Evolutionary conservation across 495 filamentous ascomycete genomes (phyloP).

Genomic region (Penicillium parvum): DNA sequence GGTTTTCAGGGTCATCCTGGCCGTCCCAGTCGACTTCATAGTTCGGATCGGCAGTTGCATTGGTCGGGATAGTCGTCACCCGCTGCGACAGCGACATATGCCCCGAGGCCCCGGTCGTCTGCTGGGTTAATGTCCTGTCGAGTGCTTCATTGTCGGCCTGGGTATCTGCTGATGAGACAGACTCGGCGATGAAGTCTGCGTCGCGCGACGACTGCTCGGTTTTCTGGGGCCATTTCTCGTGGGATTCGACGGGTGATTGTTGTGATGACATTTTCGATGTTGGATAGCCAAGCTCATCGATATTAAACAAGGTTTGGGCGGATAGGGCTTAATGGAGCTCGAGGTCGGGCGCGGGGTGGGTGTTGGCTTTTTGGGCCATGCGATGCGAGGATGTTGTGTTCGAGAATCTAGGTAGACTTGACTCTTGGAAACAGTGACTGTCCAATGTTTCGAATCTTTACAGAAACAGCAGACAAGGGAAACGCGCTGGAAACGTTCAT

Average conservation of each 20-base stretch:
- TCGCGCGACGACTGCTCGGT: conserved; percentile 16
- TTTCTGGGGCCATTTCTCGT: conserved; percentile 25
- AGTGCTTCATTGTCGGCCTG: conserved; percentile 26
- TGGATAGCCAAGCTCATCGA: no score
- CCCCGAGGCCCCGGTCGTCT: conserved; percentile 13
- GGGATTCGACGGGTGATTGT: conserved; percentile 10
- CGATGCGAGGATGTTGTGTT: no score
- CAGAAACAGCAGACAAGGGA: no score
- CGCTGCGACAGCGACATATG: conserved; percentile 31
- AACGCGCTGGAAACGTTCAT: no score
- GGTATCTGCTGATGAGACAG: conserved; percentile 31
- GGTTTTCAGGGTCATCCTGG: conserved; percentile 62
- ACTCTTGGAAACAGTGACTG: no score
- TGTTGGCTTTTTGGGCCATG: no score
- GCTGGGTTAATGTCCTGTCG: conserved; percentile 25
- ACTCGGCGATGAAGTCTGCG: conserved; percentile 26
- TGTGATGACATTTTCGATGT: conserved; percentile 17
- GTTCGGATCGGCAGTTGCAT: conserved; percentile 55
- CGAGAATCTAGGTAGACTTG: no score
- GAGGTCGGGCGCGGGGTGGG: no score
- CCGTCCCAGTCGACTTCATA: conserved; percentile 74
- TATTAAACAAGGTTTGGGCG: no score
- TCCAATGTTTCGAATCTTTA: no score
- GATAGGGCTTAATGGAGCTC: background rate
- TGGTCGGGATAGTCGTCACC: conserved; percentile 53